These are phyloP conservation scores for Cordyceps javanica DNA, from an alignment of 2,329 filamentous ascomycete genomes.

Conservation along the genomic window DNA sequence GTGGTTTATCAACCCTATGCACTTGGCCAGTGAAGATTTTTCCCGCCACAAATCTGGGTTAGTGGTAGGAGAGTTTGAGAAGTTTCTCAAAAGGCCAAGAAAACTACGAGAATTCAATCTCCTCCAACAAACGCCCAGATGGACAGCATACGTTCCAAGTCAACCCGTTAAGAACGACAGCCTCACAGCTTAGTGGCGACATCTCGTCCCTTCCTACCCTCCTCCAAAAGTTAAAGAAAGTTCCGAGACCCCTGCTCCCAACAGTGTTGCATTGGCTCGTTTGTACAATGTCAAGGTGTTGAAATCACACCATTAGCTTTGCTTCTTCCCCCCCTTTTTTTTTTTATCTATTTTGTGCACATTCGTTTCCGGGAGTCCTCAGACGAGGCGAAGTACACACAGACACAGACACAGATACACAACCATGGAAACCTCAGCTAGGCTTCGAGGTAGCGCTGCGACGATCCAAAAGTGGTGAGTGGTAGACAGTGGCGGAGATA, in stretches of 20 bases:
- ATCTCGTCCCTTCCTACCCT: too few relatives aligned
- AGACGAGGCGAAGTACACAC: not conserved
- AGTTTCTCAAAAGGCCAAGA: not conserved
- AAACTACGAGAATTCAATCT: not conserved
- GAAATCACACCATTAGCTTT: not conserved
- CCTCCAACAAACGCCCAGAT: not conserved
- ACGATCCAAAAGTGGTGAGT: too few relatives aligned
- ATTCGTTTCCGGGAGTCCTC: not conserved
- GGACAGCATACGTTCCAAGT: not conserved
- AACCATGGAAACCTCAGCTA: too few relatives aligned
- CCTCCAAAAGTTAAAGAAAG: too few relatives aligned
- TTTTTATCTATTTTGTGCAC: not conserved
- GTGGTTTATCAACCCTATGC: too few relatives aligned
- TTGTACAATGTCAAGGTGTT: not conserved
- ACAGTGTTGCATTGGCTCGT: not conserved
- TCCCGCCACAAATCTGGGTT: too few relatives aligned
- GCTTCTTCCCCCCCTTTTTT: too few relatives aligned
- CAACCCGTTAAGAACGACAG: not conserved
- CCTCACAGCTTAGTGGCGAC: too few relatives aligned
- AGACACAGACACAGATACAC: not conserved
- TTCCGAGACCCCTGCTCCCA: not conserved
- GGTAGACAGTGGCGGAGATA: too few relatives aligned
- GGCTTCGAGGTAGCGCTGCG: too few relatives aligned
- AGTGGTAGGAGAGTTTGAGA: too few relatives aligned
- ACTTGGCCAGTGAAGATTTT: too few relatives aligned